Evolutionary conservation across 345 rosid species (phyloP), one percentile per base, ranked within the genome.

Genomic region (Ceriops tagal): DNA sequence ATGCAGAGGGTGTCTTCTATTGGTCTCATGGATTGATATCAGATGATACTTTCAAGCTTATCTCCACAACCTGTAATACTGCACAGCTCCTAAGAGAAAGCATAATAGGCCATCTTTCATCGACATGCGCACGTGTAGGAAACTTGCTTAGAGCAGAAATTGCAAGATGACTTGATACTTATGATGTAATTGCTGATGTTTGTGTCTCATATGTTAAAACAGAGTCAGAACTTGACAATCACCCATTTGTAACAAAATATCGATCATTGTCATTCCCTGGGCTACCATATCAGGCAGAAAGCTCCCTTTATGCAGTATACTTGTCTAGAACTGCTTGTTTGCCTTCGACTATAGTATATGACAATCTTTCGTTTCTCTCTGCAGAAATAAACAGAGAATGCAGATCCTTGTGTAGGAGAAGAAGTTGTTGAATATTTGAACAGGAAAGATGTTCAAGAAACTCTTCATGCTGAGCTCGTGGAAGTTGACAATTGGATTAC

Each of bases 381-480:
- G 59, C 59, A 4, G 31, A 11, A 56, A 27, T 24, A 24, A 31
- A 56, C 59, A 15, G 59, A 56, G 18, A 56, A 56, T 16, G 28
- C 53, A 66, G 60, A 66, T 34, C 27, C 31, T 19, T 66, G 69
- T 53, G 58, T 32, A 10, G n/a, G 10, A 52, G 43, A n/a, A 28
- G 16, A 66, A 66, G 10, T 43, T 3, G 6, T 18, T 26, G 43
- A 53, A 27, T 53, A 53, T 15, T 32, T 66, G 47, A 66, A 52
- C 69, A 66, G 53, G 43, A 53, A 46, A 66, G 60, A 52, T 66
- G 69, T 53, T 20, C 58, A 53, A 21, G 21, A 28, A 31, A 60
- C 69, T 66, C 19, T 66, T 16, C 58, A 53, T n/a, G 30, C 60
- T 20, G 6, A 53, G 27, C 69, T 53, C 1, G 46, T 53, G 19